Percentiles rank a stretch among this genome's conserved stretches.
Evolutionary conservation across 208 protist species (phyloP).

Genomic region (Trichomonas vaginalis): DNA sequence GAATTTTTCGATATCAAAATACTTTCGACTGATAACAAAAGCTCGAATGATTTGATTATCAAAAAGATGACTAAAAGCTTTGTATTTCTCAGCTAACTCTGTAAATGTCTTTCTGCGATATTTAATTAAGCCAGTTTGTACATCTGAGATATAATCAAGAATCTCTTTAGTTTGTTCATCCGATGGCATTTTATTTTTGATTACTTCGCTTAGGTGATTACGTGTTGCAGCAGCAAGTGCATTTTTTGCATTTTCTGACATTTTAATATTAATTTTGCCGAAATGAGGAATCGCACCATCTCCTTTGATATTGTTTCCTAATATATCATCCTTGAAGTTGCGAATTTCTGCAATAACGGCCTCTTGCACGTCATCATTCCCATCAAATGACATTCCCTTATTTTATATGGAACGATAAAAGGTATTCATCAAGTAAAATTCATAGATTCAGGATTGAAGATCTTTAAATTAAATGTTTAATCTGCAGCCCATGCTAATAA

Average conservation of each 20-base stretch:
- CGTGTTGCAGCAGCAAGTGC: background rate
- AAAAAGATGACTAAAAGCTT: background rate
- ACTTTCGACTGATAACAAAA: background rate
- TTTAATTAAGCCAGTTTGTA: background rate
- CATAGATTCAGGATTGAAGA: no score
- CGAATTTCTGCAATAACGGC: background rate
- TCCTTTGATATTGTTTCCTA: background rate
- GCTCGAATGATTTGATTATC: background rate
- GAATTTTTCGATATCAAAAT: background rate
- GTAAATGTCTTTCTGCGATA: background rate
- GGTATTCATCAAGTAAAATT: no score
- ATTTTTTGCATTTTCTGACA: background rate
- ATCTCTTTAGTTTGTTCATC: background rate
- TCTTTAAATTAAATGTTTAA: no score
- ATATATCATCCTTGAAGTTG: background rate
- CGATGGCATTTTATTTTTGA: background rate
- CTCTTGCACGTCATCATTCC: background rate
- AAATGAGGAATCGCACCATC: background rate
- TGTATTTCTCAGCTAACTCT: background rate
- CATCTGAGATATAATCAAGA: background rate
- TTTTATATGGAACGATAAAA: no score
- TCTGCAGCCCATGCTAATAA: no score
- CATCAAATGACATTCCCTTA: background rate
- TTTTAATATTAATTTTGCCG: background rate
- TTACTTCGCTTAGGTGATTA: background rate